Evolutionary conservation across 2,329 filamentous ascomycete genomes (phyloP).

Genomic region (Exophiala phaeomuriformis): DNA sequence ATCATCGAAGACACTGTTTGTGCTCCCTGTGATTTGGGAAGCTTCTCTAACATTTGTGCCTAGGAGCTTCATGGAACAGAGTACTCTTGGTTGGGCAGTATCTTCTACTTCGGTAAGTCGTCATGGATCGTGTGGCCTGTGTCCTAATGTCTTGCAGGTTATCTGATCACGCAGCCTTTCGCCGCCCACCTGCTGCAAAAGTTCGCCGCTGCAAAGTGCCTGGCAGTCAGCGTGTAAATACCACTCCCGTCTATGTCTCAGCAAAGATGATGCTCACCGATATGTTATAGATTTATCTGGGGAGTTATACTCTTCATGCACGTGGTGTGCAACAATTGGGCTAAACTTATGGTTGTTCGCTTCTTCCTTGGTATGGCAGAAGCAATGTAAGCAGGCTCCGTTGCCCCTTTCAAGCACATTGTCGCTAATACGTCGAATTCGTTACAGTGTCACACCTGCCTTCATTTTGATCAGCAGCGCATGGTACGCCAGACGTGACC

Average conservation of each 20-base stretch:
- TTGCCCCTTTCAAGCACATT: too few species aligned
- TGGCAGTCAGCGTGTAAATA: background rate
- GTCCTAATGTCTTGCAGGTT: too few species aligned
- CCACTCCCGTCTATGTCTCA: background rate
- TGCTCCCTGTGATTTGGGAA: too few species aligned
- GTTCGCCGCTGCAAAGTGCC: background rate
- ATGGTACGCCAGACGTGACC: background rate
- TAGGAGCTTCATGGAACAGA: background rate
- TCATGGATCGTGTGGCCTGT: background rate
- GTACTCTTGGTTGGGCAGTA: background rate
- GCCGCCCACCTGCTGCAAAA: background rate
- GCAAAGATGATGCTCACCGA: background rate
- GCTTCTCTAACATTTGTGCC: too few species aligned
- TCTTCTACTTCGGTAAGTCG: background rate
- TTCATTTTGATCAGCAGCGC: background rate
- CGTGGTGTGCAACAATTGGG: background rate
- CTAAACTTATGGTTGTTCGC: background rate
- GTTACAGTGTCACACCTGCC: background rate
- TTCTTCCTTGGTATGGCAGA: background rate
- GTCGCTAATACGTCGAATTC: too few species aligned
- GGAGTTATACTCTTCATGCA: background rate
- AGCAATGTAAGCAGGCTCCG: background rate
- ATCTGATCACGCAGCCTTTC: background rate
- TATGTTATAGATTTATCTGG: background rate
- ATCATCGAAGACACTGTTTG: background rate